Conservation (phyloP, 2,329 filamentous ascomycete genomes). For the Fusarium miscanthi region DNA sequence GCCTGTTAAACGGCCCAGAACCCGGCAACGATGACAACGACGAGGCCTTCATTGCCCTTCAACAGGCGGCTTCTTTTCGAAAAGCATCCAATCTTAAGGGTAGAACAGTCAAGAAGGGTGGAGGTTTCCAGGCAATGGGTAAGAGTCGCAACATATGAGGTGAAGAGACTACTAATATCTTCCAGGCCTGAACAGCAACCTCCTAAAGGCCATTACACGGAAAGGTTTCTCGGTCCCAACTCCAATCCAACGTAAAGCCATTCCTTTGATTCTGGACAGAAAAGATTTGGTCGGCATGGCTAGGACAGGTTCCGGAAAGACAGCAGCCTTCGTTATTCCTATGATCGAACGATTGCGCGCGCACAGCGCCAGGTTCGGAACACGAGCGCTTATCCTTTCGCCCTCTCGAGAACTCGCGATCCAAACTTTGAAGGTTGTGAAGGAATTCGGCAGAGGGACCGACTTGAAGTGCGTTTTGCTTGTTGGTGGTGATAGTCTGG, state of each 20-base stretch:
- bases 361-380: slow-evolving; percentile 87
- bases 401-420: slow-evolving; percentile 94
- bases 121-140: slow-evolving; percentile 97
- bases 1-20: slow-evolving; percentile 66
- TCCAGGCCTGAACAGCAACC: slow-evolving; percentile 77
- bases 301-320: slow-evolving; percentile 98
- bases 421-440: slow-evolving; percentile 95
- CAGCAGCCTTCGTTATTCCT: slow-evolving; percentile 95
- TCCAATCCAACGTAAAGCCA: slow-evolving; percentile 96
- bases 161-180: slow-evolving; percentile 23
- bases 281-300: slow-evolving; percentile 99
- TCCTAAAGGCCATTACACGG: slow-evolving; percentile 89
- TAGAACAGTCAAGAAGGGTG: slow-evolving; percentile 90
- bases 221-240: slow-evolving; percentile 98
- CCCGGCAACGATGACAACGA: slow-evolving; percentile 72
- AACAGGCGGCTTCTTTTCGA: slow-evolving; percentile 87
- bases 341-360: slow-evolving; percentile 95
- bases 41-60: slow-evolving; percentile 89
- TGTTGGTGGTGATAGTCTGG: slow-evolving; percentile 93
- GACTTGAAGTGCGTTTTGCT: slow-evolving; percentile 91
- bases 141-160: slow-evolving; percentile 36
- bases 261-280: slow-evolving; percentile 87
- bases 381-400: slow-evolving; percentile 87
- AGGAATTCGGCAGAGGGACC: slow-evolving; percentile 90
- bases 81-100: slow-evolving; percentile 86